A percentile compares a stretch with the other conserved stretches of the same genome.
Evolutionary conservation across 2,329 filamentous ascomycete genomes (phyloP).

Genomic region (Plectosphaerella cucumerina): DNA sequence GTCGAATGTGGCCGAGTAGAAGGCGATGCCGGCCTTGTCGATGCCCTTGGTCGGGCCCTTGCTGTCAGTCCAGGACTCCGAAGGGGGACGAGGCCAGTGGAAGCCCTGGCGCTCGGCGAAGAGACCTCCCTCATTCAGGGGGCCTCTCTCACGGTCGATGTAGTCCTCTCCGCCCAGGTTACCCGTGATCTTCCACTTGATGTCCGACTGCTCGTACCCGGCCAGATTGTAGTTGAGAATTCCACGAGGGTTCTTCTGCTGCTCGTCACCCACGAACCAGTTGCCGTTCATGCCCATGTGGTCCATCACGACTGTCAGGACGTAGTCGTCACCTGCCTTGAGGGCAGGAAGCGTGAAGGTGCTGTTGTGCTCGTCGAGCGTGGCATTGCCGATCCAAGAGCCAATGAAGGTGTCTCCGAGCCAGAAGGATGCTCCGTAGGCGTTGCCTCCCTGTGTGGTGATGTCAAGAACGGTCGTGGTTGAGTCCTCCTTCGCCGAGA

Average conservation of each 20-base stretch:
- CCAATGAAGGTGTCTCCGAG: slow-evolving; percentile 57
- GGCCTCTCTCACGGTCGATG: slow-evolving; percentile 49
- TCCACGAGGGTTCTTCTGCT: slow-evolving; percentile 54
- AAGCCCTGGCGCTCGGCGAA: slow-evolving; percentile 53
- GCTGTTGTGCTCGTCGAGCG: slow-evolving; percentile 40
- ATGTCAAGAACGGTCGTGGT: slow-evolving; percentile 38
- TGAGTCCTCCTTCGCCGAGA: slow-evolving; percentile 40
- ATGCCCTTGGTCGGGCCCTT: slow-evolving; percentile 32
- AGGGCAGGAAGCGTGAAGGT: slow-evolving; percentile 53
- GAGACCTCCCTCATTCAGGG: slow-evolving; percentile 57
- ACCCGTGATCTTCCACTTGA: slow-evolving; percentile 59
- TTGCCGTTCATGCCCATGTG: slow-evolving; percentile 66
- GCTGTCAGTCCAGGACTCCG: slow-evolving; percentile 33
- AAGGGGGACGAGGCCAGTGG: slow-evolving; percentile 46
- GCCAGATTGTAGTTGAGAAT: slow-evolving; percentile 52
- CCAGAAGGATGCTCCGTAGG: slow-evolving; percentile 62
- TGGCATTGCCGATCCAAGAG: slow-evolving; percentile 52
- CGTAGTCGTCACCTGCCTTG: slow-evolving; percentile 44
- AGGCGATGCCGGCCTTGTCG: slow-evolving; percentile 43
- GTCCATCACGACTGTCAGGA: slow-evolving; percentile 64
- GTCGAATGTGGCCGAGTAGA: slow-evolving; percentile 49
- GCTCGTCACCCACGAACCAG: slow-evolving; percentile 49
- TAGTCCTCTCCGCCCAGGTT: slow-evolving; percentile 58
- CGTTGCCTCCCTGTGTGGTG: slow-evolving; percentile 58
- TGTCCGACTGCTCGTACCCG: slow-evolving; percentile 37